Percentiles rank a stretch among this genome's conserved stretches.
Evolutionary conservation across 176 grass and related monocot species (phyloP).

Genomic region (Bromus sterilis): DNA sequence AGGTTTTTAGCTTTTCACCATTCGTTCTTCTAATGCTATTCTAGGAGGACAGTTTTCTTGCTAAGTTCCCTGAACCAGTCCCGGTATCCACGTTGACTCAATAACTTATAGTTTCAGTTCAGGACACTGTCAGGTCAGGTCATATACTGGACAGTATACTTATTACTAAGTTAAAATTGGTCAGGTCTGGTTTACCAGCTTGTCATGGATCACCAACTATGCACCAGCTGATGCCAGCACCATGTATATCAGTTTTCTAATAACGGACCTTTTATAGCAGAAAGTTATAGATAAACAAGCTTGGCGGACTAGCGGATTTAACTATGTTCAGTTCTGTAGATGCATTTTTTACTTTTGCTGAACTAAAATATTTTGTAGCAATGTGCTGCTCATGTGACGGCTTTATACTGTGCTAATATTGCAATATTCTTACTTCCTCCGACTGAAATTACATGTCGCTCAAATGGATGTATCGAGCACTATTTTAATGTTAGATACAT

Average conservation of each 20-base stretch:
- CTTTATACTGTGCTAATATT: background rate
- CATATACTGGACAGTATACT: background rate
- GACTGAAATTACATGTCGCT: too few species aligned
- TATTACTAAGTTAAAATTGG: background rate
- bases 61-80: background rate
- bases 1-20: background rate
- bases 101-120: background rate
- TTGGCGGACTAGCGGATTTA: background rate
- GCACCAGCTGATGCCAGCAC: background rate
- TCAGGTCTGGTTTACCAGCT: background rate
- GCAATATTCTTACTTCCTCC: too few species aligned
- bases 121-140: background rate
- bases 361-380: background rate
- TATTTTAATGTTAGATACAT: too few species aligned
- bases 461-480: too few species aligned
- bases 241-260: background rate
- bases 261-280: background rate
- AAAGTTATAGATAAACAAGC: constrained; percentile 2
- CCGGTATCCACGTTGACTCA: background rate
- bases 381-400: background rate
- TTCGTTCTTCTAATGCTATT: background rate
- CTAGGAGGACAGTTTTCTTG: background rate
- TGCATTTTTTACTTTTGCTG: background rate
- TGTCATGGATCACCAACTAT: background rate
- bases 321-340: background rate